A percentile compares a stretch with the other conserved stretches of the same genome.
Conservation (phyloP, 768 basidiomycete genomes). For the Crepidotus variabilis region DNA sequence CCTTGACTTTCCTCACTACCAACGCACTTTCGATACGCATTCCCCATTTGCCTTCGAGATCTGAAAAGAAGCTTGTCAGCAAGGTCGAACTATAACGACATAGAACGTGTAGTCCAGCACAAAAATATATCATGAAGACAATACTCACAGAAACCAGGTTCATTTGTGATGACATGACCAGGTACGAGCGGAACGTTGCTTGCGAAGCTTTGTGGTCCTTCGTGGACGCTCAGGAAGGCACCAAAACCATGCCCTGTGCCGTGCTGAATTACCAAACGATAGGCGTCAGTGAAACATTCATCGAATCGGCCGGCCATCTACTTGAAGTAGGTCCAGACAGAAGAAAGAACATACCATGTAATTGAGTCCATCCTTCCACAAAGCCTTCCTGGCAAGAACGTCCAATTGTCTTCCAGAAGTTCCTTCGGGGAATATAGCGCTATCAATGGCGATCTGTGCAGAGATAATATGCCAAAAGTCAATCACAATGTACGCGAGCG, state of each 20-base stretch:
- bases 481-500: slow-evolving; percentile 12
- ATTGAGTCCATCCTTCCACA: slow-evolving; percentile 85
- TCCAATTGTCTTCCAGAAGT: slow-evolving; percentile 82
- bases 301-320: not conserved
- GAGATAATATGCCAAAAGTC: slow-evolving; percentile 14
- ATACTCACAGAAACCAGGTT: slow-evolving; percentile 85
- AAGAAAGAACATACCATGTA: slow-evolving; percentile 52
- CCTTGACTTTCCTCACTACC: slow-evolving; percentile 62
- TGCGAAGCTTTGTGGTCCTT: slow-evolving; percentile 79
- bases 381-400: slow-evolving; percentile 82
- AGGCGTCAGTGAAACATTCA: not conserved
- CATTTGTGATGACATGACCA: slow-evolving; percentile 93
- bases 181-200: slow-evolving; percentile 64
- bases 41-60: slow-evolving; percentile 79
- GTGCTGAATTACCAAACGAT: slow-evolving; percentile 48
- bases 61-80: slow-evolving; percentile 29
- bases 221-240: slow-evolving; percentile 81
- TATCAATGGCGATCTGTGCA: slow-evolving; percentile 82
- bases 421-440: slow-evolving; percentile 85
- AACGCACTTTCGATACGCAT: slow-evolving; percentile 91
- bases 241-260: slow-evolving; percentile 92
- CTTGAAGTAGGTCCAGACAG: not conserved
- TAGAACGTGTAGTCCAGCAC: slow-evolving; percentile 6
- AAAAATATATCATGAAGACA: slow-evolving; percentile 5
- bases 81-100: slow-evolving; percentile 4